Evolutionary conservation across 2,329 filamentous ascomycete species (phyloP), one percentile per base, ranked within the genome.

Genomic region (Coniochaeta sp.): DNA sequence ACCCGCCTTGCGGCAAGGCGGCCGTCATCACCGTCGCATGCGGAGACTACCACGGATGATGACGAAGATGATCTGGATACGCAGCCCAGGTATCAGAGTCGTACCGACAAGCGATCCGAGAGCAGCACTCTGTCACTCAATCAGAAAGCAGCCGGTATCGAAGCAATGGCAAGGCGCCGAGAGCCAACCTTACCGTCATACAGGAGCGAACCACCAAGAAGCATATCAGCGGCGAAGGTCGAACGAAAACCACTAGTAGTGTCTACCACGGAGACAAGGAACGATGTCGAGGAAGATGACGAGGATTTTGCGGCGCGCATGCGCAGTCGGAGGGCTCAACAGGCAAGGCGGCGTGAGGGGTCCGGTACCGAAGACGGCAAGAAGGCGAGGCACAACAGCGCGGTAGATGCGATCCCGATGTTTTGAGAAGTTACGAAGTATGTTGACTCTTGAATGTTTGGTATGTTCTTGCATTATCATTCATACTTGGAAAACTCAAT

Each of bases 231-330:
- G 22, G 22, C 5, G 4, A 30, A 52, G 34, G 30, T 55, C 8
- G 19, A 58, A n/a, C 38, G 28, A 10, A 22, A 9, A 54, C 7
- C 1, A n/a, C 55, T n/a, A 32, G n/a, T 16, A 12, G 4, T 17
- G 55, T 34, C 55, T 4, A 10, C 38, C n/a, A n/a, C 6, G 19
- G 47, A 17, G 22, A 30, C 7, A 17, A 24, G 12, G 36, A 57
- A 60, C 38, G 54, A 59, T 7, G 59, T 61, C 5, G 61, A 62
- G 12, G 64, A 66, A 6, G 55, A 61, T 5, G 64, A 67, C 8
- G 58, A 61, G 17, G 64, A 67, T 28, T 61, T 65, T n/a, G 60
- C 65, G 19, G 34, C 63, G 14, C 52, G 64, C 4, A 40, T 66
- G 14, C 64, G 64, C 12, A 58, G 61, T 5, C 52, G 66, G 2